A percentile compares a stretch with the other conserved stretches of the same genome.
phyloP scores from a whole-genome alignment of 805 yeast species.

The Wickerhamomyces sydowiorum region DNA sequence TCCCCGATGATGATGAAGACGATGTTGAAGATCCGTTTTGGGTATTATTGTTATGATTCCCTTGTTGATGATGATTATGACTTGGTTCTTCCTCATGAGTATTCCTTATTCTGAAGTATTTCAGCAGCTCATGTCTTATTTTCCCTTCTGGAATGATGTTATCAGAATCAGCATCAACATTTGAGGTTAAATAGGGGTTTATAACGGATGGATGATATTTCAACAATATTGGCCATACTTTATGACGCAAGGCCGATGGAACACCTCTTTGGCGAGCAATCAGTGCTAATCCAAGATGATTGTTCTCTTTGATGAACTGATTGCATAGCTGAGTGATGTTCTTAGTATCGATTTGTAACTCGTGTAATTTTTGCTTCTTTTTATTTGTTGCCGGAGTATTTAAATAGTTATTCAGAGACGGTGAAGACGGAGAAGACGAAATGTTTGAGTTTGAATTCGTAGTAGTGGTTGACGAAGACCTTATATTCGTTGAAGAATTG shows the following conservation, averaged over 20 bases:
- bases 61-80: slow-evolving; percentile 4
- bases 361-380: not conserved
- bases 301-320: slow-evolving; percentile 48
- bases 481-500: slow-evolving; percentile 9
- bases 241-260: slow-evolving; percentile 73
- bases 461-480: not conserved
- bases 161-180: slow-evolving; percentile 29
- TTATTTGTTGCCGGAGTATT: not conserved
- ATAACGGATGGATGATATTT: slow-evolving; percentile 82
- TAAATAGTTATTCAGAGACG: not conserved
- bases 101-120: slow-evolving; percentile 45
- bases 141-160: slow-evolving; percentile 22
- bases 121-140: slow-evolving; percentile 52
- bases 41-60: not conserved
- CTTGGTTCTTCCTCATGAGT: slow-evolving; percentile 4
- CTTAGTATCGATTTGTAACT: not conserved
- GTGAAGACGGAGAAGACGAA: slow-evolving; percentile 8
- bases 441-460: not conserved
- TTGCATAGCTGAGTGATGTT: slow-evolving; percentile 46
- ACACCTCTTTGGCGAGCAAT: slow-evolving; percentile 80
- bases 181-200: slow-evolving; percentile 60
- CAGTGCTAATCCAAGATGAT: slow-evolving; percentile 71
- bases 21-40: slow-evolving; percentile 1
- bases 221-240: slow-evolving; percentile 80
- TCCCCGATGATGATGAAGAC: not conserved